Conservation (phyloP, 2,329 filamentous ascomycete genomes). For the Didymella pinodella region DNA sequence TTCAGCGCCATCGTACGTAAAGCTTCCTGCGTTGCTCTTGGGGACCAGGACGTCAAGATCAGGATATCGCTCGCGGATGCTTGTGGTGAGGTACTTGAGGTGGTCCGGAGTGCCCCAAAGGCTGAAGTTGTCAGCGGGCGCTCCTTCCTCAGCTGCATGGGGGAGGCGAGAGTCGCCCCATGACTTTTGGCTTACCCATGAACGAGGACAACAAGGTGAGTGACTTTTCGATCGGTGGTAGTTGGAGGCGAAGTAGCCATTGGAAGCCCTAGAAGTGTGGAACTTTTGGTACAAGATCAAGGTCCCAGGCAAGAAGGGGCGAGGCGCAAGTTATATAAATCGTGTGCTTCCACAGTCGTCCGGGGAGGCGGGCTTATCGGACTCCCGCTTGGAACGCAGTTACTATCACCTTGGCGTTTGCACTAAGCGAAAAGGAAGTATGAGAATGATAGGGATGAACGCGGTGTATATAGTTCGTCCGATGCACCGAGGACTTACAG, state of each 20-base stretch:
- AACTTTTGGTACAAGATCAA: neutral
- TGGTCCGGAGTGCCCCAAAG: slow-evolving; percentile 83
- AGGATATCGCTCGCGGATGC: slow-evolving; percentile 67
- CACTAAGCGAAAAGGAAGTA: neutral
- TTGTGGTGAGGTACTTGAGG: slow-evolving; percentile 71
- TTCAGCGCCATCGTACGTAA: slow-evolving; percentile 73
- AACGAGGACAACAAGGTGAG: slow-evolving; percentile 79
- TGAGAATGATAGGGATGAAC: neutral
- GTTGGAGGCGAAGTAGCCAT: slow-evolving; percentile 28
- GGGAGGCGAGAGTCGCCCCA: slow-evolving; percentile 16
- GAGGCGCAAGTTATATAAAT: slow-evolving; percentile 26
- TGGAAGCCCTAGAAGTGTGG: slow-evolving; percentile 4
- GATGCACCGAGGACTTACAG: neutral
- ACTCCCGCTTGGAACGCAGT: slow-evolving; percentile 14
- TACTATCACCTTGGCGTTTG: slow-evolving; percentile 9
- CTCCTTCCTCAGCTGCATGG: slow-evolving; percentile 2
- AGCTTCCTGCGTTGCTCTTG: slow-evolving; percentile 76
- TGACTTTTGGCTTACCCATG: slow-evolving; percentile 66
- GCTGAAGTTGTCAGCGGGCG: slow-evolving; percentile 52
- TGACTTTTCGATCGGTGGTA: slow-evolving; percentile 47
- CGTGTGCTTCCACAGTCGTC: slow-evolving; percentile 30
- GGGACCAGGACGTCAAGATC: slow-evolving; percentile 74
- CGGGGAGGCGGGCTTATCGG: slow-evolving; percentile 27
- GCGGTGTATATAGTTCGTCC: slow-evolving; percentile 5
- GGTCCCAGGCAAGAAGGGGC: slow-evolving; percentile 16